Evolutionary conservation across 2,329 filamentous ascomycete species (phyloP).

Genomic region (Diaporthe destruens): DNA sequence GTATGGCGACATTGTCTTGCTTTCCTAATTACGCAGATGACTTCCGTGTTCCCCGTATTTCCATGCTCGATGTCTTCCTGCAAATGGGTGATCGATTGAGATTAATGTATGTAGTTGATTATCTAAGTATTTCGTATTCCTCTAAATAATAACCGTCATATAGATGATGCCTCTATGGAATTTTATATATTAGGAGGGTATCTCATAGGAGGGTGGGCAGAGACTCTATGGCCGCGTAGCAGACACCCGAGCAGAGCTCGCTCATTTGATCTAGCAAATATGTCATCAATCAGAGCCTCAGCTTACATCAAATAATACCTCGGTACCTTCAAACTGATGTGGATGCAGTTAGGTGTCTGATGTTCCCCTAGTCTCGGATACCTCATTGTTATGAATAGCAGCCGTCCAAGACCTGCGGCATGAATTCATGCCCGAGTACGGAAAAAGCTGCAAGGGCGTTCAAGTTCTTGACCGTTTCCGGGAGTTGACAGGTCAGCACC

Average conservation of each 20-base stretch:
- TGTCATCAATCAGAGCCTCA: neutral
- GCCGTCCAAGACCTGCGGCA: too few species aligned
- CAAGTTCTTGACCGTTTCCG: neutral
- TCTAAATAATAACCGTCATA: too few species aligned
- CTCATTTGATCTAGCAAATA: neutral
- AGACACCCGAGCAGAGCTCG: too few species aligned
- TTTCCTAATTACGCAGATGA: neutral
- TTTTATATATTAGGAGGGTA: too few species aligned
- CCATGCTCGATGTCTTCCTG: too few species aligned
- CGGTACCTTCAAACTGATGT: neutral
- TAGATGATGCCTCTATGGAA: too few species aligned
- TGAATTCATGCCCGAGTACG: neutral
- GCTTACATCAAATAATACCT: too few species aligned
- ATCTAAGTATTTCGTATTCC: too few species aligned
- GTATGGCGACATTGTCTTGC: neutral
- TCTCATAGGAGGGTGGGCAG: too few species aligned
- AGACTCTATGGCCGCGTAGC: too few species aligned
- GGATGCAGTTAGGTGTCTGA: neutral
- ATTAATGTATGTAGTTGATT: too few species aligned
- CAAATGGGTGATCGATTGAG: too few species aligned
- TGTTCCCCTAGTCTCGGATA: neutral
- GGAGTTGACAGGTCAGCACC: conserved; percentile 6
- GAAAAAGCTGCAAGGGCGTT: neutral
- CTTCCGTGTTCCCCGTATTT: neutral
- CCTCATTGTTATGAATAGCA: neutral